These are phyloP conservation scores for Colletotrichum sp. DNA, from an alignment of 2,329 filamentous ascomycete genomes.

Conservation along the genomic window DNA sequence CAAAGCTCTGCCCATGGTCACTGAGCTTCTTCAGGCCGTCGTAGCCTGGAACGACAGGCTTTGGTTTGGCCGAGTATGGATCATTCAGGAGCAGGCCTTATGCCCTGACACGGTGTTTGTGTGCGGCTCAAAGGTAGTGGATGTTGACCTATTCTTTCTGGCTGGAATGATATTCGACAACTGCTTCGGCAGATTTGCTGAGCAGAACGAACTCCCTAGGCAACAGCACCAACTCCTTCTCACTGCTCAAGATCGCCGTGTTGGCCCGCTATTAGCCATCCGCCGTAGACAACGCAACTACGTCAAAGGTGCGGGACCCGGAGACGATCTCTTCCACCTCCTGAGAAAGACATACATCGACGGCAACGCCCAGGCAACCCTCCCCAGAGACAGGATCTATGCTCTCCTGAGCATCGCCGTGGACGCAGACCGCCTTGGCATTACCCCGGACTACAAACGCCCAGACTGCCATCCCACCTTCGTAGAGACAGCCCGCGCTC, in stretches of 20 bases:
- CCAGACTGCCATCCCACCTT: neutral
- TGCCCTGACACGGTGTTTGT: conserved; percentile 26
- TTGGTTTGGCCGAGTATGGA: conserved; percentile 33
- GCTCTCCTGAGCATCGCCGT: conserved; percentile 26
- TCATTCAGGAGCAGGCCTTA: conserved; percentile 32
- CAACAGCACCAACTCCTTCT: neutral
- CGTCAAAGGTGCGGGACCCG: conserved; percentile 19
- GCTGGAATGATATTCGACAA: conserved; percentile 21
- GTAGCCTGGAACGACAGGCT: conserved; percentile 12
- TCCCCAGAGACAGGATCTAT: conserved; percentile 26
- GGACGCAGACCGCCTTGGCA: neutral
- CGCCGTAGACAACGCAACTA: conserved; percentile 4
- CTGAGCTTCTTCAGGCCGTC: neutral
- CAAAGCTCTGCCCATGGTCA: neutral
- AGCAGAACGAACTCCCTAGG: neutral
- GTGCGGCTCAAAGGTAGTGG: conserved; percentile 29
- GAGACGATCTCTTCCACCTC: conserved; percentile 21
- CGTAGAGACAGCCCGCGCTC: neutral
- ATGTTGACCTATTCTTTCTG: conserved; percentile 29
- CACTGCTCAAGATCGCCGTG: neutral
- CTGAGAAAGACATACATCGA: conserved; percentile 23
- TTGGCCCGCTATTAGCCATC: neutral
- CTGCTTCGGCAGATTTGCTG: neutral
- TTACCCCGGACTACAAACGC: conserved; percentile 1
- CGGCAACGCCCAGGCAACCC: conserved; percentile 19